These are phyloP conservation scores for Colletotrichum limetticola DNA, from an alignment of 2,329 filamentous ascomycete genomes.

Conservation along the genomic window DNA sequence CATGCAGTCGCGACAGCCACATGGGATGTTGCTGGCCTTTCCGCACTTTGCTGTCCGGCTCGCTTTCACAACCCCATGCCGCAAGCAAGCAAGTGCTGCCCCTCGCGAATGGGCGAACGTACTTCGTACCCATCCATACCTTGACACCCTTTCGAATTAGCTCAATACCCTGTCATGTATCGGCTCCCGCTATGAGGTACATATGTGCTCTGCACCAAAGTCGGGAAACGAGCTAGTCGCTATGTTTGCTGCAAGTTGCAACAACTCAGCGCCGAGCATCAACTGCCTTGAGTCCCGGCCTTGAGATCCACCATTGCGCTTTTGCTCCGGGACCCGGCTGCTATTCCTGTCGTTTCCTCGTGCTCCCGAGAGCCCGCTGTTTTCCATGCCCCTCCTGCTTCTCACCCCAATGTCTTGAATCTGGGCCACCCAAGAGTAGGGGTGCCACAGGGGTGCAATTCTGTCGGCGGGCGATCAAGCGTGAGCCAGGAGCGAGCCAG, in stretches of 20 bases:
- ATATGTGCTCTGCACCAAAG: not conserved
- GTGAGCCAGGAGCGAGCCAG: slow-evolving; percentile 22
- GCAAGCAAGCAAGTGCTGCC: slow-evolving; percentile 6
- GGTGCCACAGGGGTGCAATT: slow-evolving; percentile 20
- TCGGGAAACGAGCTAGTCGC: not conserved
- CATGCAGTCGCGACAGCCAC: slow-evolving; percentile 8
- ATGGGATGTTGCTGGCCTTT: not conserved
- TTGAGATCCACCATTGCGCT: slow-evolving; percentile 23
- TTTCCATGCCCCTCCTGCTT: not conserved
- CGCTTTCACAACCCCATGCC: not conserved
- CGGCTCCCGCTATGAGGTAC: not conserved
- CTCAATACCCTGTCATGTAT: not conserved
- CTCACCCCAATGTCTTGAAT: slow-evolving; percentile 2
- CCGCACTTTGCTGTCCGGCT: not conserved
- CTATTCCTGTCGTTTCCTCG: slow-evolving; percentile 30
- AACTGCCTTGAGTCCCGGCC: not conserved
- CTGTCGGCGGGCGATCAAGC: slow-evolving; percentile 28
- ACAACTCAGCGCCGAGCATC: slow-evolving; percentile 4
- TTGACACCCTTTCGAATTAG: not conserved
- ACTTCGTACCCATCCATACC: not conserved
- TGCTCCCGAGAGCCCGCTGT: slow-evolving; percentile 8
- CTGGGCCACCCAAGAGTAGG: slow-evolving; percentile 4
- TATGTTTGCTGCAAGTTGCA: slow-evolving; percentile 16
- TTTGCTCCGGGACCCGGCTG: slow-evolving; percentile 9
- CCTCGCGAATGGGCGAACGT: not conserved